Evolutionary conservation across 306 rosid genomes (phyloP).

Genomic region (Cucurbita pepo): DNA sequence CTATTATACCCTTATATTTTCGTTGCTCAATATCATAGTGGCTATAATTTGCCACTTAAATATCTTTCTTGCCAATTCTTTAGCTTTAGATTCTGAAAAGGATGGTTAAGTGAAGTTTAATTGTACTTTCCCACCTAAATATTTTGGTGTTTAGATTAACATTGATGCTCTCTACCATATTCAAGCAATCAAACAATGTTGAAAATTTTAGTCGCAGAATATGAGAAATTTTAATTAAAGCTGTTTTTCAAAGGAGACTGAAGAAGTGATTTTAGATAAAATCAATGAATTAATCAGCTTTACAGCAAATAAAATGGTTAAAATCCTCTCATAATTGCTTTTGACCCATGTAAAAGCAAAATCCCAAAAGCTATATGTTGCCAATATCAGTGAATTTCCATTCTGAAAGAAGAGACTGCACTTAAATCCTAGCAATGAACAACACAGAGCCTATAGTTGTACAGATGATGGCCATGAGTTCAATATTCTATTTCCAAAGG

Average conservation of each 20-base stretch:
- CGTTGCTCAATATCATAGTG: neutral
- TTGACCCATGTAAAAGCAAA: too few species aligned
- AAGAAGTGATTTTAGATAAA: too few species aligned
- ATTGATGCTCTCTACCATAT: neutral
- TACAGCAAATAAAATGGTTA: too few species aligned
- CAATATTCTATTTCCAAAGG: neutral
- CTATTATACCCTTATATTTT: neutral
- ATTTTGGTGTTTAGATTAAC: neutral
- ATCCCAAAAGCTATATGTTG: too few species aligned
- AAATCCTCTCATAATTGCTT: too few species aligned
- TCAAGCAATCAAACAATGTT: neutral
- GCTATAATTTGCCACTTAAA: neutral
- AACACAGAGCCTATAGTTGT: neutral
- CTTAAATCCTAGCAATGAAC: neutral
- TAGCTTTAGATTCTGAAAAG: neutral
- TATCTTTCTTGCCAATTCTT: neutral
- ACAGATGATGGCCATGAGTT: neutral
- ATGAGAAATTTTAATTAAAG: too few species aligned
- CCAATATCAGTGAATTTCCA: too few species aligned
- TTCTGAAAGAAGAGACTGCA: neutral
- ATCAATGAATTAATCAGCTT: too few species aligned
- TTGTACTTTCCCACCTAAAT: neutral
- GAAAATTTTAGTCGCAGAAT: neutral
- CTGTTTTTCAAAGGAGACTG: too few species aligned
- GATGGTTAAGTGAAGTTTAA: neutral